Conservation (phyloP, 2,329 filamentous ascomycete species). For the Helotiales sp. region DNA sequence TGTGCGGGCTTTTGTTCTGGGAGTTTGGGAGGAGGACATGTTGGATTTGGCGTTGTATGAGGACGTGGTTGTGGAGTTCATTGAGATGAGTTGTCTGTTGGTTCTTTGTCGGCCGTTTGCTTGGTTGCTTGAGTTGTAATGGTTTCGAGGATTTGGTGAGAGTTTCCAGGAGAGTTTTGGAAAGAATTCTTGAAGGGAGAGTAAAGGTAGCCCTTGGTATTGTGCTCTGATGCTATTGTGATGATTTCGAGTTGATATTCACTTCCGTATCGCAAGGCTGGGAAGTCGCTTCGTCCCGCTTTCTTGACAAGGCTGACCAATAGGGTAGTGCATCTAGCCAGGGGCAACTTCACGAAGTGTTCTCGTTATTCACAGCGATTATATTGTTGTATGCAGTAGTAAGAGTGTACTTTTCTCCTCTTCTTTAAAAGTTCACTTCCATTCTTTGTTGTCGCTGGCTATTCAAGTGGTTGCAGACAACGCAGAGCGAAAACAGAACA, state of each 20-base stretch:
- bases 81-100: not conserved
- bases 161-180: not conserved
- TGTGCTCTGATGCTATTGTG: not conserved
- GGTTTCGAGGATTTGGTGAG: no score
- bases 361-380: no score
- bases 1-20: not conserved
- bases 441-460: no score
- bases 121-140: no score
- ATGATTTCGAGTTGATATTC: not conserved
- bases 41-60: not conserved
- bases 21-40: not conserved
- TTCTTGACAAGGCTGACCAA: not conserved
- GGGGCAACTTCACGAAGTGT: not conserved
- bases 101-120: no score
- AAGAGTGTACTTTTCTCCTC: no score
- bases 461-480: no score
- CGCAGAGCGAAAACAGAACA: no score
- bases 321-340: not conserved
- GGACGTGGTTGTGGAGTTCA: not conserved
- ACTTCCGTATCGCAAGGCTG: not conserved
- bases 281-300: not conserved
- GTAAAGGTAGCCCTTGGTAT: not conserved
- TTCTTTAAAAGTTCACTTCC: no score
- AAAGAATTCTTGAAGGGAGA: not conserved
- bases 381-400: no score